phyloP scores from a whole-genome alignment of 257 asterid genomes.

The Solanum gandarillasii region DNA sequence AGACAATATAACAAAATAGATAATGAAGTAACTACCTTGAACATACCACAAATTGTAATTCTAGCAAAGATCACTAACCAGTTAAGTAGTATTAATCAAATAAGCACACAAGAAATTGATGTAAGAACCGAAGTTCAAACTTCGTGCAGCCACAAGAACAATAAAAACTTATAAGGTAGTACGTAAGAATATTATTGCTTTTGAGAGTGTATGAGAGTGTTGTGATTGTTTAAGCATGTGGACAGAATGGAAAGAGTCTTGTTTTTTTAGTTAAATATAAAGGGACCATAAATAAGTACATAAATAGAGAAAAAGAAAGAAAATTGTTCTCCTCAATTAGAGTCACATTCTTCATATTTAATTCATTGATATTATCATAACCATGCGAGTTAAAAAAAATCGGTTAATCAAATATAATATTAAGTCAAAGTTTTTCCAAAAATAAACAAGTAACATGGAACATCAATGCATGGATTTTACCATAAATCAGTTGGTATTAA shows the following conservation, averaged over 20 bases:
- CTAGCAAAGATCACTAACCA: not conserved
- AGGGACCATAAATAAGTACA: not conserved
- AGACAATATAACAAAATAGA: not conserved
- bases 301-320: not conserved
- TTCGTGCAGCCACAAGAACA: not conserved
- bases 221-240: not conserved
- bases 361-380: too few relatives aligned
- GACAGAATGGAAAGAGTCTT: not conserved
- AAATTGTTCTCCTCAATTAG: not conserved
- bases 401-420: too few relatives aligned
- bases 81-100: too few relatives aligned
- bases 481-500: too few relatives aligned
- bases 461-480: too few relatives aligned
- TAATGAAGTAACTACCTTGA: not conserved
- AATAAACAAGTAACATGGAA: too few relatives aligned
- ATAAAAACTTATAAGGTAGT: not conserved
- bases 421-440: too few relatives aligned
- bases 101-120: not conserved
- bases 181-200: not conserved
- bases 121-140: not conserved
- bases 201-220: not conserved
- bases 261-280: not conserved
- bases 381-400: not conserved
- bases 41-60: not conserved
- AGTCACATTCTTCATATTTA: not conserved